Base-by-base conservation (phyloP, 495 filamentous ascomycete genomes). In the Lasiosphaeris hirsuta region DNA sequence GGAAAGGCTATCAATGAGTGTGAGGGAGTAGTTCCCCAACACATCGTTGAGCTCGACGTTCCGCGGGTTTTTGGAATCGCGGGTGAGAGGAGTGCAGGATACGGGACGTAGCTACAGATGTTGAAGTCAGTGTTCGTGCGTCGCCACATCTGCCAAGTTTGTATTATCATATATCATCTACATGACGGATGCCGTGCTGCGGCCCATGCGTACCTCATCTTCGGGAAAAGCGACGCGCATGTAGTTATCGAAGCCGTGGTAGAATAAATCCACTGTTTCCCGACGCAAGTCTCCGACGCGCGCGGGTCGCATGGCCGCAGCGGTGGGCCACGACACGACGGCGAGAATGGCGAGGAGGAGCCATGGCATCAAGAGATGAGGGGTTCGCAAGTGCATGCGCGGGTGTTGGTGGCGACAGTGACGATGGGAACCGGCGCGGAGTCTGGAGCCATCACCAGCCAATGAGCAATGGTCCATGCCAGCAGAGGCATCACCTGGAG, bases 171-270 rank as follows among this genome's bases (percentile, higher is more conserved):
- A 40, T 46, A 35, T 7, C 36, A 39, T 23, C 8, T 42, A 37
- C 54, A 58, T 15, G 34, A 30, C 23, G 23, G 23, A 30, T 30
- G 23, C 23, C 23, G 23, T 30, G 2, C 23, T 37, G 40, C n/a
- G 37, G 34, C 41, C 34, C 33, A 42, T 35, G 44, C 76, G 57
- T 72, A 82, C 84, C 81, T 98, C 94, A 67, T 98, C 94, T 75
- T 97, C 94, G 35, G 94, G 94, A 65, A 97, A 98, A 49, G 95
- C 95, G 66, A 93, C 81, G 46, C 83, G 77, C 81, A 97, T 89
- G 75, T 98, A 98, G 68, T 92, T 96, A 66, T 95, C 86, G 76
- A 86, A 98, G 54, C 94, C 94, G 74, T 98, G 95, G 65, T 94
- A 97, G 77, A 98, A 97, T 81, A 97, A 91, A 57, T 86, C 83